These are phyloP conservation scores for Calonectria hawksworthii DNA, from an alignment of 2,329 filamentous ascomycete species.

Conservation along the genomic window DNA sequence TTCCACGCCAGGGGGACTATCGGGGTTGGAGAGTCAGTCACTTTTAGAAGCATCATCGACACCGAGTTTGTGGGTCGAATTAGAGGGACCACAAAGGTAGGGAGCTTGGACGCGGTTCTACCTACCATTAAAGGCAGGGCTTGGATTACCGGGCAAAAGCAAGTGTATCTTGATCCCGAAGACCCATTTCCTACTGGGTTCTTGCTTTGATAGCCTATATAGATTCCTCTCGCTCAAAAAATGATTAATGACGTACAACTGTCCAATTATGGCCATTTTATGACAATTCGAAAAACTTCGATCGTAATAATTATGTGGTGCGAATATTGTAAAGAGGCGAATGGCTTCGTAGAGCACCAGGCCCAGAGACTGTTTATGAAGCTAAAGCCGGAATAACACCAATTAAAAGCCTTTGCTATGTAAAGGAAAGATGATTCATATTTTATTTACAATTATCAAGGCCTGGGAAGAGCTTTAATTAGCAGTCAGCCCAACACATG, in stretches of 20 bases:
- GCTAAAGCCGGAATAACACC: no score
- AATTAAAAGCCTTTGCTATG: no score
- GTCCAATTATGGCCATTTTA: background rate
- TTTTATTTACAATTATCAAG: no score
- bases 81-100: slow-evolving; percentile 53
- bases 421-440: no score
- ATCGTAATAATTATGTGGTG: background rate
- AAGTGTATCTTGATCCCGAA: slow-evolving; percentile 56
- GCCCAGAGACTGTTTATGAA: no score
- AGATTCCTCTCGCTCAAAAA: background rate
- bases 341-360: no score
- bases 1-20: slow-evolving; percentile 57
- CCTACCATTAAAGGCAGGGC: slow-evolving; percentile 58
- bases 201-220: background rate
- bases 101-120: slow-evolving; percentile 54
- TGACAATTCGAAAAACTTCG: background rate
- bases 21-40: slow-evolving; percentile 52
- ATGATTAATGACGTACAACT: background rate
- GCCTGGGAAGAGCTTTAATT: no score
- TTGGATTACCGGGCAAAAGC: slow-evolving; percentile 61
- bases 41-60: slow-evolving; percentile 57
- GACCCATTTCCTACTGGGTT: slow-evolving; percentile 57
- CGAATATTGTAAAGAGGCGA: background rate
- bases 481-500: background rate
- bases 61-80: slow-evolving; percentile 58